Evolutionary conservation across 257 asterid species (phyloP), one percentile per base, ranked within the genome.

Genomic region (Solanum chaucha): DNA sequence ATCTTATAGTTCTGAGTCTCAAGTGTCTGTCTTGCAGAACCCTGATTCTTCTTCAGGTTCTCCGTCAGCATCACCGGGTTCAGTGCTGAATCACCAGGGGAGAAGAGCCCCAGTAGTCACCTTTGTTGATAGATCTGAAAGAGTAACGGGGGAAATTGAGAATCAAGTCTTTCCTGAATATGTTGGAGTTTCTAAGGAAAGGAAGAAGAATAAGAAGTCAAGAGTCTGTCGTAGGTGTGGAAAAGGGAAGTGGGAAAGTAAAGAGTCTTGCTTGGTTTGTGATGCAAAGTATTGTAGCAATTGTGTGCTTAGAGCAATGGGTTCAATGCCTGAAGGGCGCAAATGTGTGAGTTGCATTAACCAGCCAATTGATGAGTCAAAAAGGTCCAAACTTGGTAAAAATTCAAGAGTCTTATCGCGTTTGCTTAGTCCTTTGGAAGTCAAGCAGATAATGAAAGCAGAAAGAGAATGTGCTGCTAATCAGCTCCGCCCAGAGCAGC

Each of bases 241-340:
- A 67, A 95, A 92, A 82, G 98, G 98, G 35, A 97, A 97, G 90
- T 94, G 99, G 99, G 98, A 95, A 83, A 88, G 92, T 0, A 94
- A 95, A 90, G 99, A 95, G 89, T 90, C 95, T 2, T 96, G 99
- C 87, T 81, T 96, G 30, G 99, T 93, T 34, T 96, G 99, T 90
- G 96, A 94, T 87, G 96, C 94, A 1, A 94, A 91, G 65, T 95
- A 94, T 88, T 97, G 99, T 89, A 91, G 98, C 89, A 93, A 89
- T 87, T 97, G 99, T 88, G 98, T 95, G 92, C 98, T 97, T 7
- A 93, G 98, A 89, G 98, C 98, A 64, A 97, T 96, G 99, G 99
- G 99, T 35, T 95, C 99, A 1, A 96, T 97, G 99, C 98, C 98
- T 2, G 99, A 95, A 89, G 98, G 98, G 86, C 93, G 99, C 8